Percentiles rank a stretch among this genome's conserved stretches.
These are phyloP conservation scores for Russula compacta DNA, from an alignment of 768 basidiomycete species.

Conservation along the genomic window DNA sequence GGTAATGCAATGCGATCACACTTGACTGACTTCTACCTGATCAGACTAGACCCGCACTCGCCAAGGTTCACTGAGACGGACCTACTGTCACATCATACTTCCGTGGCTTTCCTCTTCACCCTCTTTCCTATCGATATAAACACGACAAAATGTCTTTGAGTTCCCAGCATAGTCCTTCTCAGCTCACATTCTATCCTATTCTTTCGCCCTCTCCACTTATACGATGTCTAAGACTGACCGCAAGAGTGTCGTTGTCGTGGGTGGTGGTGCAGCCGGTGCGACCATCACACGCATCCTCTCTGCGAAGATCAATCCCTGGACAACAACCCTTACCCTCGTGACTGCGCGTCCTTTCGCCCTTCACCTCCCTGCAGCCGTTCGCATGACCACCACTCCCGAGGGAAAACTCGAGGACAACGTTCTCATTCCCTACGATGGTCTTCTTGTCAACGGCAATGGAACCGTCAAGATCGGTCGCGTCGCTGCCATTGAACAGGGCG, in stretches of 20 bases:
- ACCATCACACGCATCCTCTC: constrained; percentile 40
- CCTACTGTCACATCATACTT: too few relatives aligned
- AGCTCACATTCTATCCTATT: neutral
- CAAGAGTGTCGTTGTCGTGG: constrained; percentile 40
- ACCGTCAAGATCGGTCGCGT: constrained; percentile 15
- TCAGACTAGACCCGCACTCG: too few relatives aligned
- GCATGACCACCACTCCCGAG: constrained; percentile 41
- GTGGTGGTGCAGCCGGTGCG: constrained; percentile 49
- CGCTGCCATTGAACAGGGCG: constrained; percentile 1
- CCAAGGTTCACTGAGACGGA: too few relatives aligned
- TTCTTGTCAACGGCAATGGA: constrained; percentile 12
- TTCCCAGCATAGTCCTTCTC: neutral
- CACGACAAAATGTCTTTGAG: neutral
- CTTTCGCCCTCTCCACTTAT: neutral
- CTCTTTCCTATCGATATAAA: too few relatives aligned
- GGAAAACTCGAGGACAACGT: constrained; percentile 28
- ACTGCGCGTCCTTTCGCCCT: constrained; percentile 42
- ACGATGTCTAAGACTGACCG: constrained; percentile 1
- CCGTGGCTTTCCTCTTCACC: too few relatives aligned
- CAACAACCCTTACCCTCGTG: constrained; percentile 47
- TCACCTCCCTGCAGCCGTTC: constrained; percentile 41
- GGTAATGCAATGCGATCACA: too few relatives aligned
- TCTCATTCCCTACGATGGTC: constrained; percentile 15
- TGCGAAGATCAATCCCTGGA: constrained; percentile 37
- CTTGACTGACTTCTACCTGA: too few relatives aligned